Base-by-base conservation (phyloP, 371 early-diverging fungal species). In the Coemansia sp. region DNA sequence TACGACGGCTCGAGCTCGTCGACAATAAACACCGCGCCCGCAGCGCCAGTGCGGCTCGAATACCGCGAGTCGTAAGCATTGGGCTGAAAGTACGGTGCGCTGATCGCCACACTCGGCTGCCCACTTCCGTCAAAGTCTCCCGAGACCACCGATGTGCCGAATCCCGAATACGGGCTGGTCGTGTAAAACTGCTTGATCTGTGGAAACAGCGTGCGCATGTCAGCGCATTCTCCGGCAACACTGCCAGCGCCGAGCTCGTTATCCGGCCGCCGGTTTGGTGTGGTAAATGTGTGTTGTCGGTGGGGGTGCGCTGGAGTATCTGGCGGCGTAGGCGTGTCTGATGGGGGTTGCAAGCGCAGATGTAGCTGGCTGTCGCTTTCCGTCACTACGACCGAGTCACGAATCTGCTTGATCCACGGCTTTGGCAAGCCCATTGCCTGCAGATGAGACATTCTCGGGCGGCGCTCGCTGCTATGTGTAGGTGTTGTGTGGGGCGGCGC, bases 71-170 rank as follows among this genome's bases (percentile, higher is more conserved):
- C 49, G 30, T 42, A 57, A 1, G 34, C 26, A 49, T 9, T 58
- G 13, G 70, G 55, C 32, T 56, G 55, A 65, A 84, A 77, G 61
- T 88, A 87, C 0, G 93, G 92, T 35, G 90, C 89, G 30, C 90
- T 84, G 38, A 91, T 83, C 0, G 84, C 91, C n/a, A 90, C 57
- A 56, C 88, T 87, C 4, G 76, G 32, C 11, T 62, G 50, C 0
- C 87, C 87, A 63, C 83, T 84, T 0, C 85, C 87, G 68, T 83
- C 76, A 66, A 92, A 92, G 60, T 93, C 89, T 2, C 92, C 93
- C 0, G 70, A 58, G 5, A 78, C 83, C 6, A 85, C 76, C 1
- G 86, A 80, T 31, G 84, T 84, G 5, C 93, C 94, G 30, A 94
- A 76, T 1, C 82, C 81, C 3, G 86, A 81, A 57, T 86, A 87